phyloP scores from a whole-genome alignment of 208 protist genomes.

The Acanthamoeba triangularis region DNA sequence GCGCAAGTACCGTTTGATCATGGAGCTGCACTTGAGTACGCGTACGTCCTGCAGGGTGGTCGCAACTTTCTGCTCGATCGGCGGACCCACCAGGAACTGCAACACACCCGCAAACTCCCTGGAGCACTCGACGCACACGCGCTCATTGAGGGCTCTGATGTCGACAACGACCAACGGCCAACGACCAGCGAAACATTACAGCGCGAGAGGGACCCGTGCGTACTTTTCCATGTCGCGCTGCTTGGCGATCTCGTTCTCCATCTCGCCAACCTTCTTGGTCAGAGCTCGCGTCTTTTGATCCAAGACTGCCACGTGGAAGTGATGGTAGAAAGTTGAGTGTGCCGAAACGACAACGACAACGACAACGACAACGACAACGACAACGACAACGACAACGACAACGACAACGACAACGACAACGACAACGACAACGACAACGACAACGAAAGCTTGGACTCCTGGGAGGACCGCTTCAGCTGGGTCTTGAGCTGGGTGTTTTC shows the following conservation, averaged over 20 bases:
- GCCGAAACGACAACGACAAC: too few relatives aligned
- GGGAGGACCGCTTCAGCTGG: not conserved
- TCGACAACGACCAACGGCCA: not conserved
- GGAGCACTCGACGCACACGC: not conserved
- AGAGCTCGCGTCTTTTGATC: not conserved
- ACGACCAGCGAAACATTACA: too few relatives aligned
- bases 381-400: too few relatives aligned
- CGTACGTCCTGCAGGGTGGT: not conserved
- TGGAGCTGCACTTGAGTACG: not conserved
- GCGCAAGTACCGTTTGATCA: not conserved
- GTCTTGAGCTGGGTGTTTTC: not conserved
- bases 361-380: too few relatives aligned
- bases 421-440: too few relatives aligned
- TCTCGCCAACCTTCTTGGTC: not conserved
- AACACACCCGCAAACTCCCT: not conserved
- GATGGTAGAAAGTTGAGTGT: not conserved
- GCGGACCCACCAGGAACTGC: slow-evolving; percentile 30
- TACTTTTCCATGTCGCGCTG: slow-evolving; percentile 43
- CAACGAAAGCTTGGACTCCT: not conserved
- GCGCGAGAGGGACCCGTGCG: not conserved
- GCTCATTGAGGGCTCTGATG: not conserved
- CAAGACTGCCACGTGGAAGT: too few relatives aligned
- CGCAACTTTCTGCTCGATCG: not conserved
- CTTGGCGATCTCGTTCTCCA: slow-evolving; percentile 22
- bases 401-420: too few relatives aligned